Conservation (phyloP, 2,329 filamentous ascomycete species). For the Exserohilum turcica region DNA sequence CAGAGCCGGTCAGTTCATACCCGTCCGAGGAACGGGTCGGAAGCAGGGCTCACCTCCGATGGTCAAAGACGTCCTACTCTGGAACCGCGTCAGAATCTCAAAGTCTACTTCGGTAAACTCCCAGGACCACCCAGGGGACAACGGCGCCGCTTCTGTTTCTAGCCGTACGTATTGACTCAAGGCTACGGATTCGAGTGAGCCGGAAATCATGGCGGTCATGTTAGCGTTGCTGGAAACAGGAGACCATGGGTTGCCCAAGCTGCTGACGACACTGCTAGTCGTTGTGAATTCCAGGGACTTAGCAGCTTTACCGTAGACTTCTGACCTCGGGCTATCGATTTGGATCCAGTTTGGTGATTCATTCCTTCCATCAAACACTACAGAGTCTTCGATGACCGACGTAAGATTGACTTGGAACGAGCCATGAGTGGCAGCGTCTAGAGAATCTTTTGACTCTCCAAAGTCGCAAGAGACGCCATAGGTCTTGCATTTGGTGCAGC, state of each 20-base stretch:
- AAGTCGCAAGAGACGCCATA: slow-evolving; percentile 58
- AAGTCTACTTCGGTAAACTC: slow-evolving; percentile 25
- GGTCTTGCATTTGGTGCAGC: slow-evolving; percentile 55
- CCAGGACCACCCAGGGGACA: slow-evolving; percentile 12
- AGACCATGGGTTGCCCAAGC: slow-evolving; percentile 1
- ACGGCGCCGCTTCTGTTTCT: neutral
- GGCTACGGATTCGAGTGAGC: slow-evolving; percentile 9
- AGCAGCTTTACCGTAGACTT: neutral
- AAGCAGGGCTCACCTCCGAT: slow-evolving; percentile 36
- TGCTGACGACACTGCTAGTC: neutral
- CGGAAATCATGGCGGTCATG: slow-evolving; percentile 21
- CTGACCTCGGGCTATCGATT: neutral
- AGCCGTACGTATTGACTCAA: neutral
- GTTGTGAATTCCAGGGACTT: neutral
- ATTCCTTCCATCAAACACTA: neutral
- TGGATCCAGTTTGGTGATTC: neutral
- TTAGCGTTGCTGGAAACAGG: slow-evolving; percentile 21
- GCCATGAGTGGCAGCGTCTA: neutral
- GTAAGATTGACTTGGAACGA: neutral
- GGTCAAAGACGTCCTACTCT: slow-evolving; percentile 51
- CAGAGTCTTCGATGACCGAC: neutral
- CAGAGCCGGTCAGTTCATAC: neutral
- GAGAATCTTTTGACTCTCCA: neutral
- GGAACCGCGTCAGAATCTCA: slow-evolving; percentile 51
- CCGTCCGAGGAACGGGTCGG: neutral